phyloP scores from a whole-genome alignment of 2,329 filamentous ascomycete genomes.

The Pseudogymnoascus sp. region DNA sequence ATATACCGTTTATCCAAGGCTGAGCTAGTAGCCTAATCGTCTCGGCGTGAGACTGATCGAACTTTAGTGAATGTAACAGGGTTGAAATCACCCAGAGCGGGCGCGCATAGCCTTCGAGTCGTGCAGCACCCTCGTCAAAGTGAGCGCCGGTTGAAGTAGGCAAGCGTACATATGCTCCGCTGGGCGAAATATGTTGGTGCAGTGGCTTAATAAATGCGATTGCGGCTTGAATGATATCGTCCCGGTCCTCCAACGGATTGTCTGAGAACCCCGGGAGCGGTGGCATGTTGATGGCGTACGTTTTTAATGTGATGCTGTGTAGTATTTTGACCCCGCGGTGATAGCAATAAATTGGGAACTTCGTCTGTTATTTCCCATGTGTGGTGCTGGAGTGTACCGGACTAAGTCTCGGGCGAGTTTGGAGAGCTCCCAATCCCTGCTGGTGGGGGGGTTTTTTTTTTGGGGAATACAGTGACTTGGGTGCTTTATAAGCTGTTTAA shows the following conservation, averaged over 20 bases:
- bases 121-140: constrained; percentile 16
- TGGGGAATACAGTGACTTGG: too few relatives aligned
- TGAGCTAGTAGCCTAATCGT: neutral
- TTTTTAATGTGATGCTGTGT: neutral
- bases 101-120: constrained; percentile 15
- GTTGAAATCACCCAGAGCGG: constrained; percentile 14
- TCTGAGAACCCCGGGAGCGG: constrained; percentile 17
- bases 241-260: constrained; percentile 13
- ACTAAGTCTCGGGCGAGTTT: neutral
- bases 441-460: too few relatives aligned
- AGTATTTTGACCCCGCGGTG: neutral
- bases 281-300: constrained; percentile 15
- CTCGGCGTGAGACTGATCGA: neutral
- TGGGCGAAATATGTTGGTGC: constrained; percentile 10
- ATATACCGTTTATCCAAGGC: constrained; percentile 11
- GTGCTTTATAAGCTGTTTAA: neutral
- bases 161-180: constrained; percentile 9
- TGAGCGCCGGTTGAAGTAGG: constrained; percentile 11
- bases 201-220: constrained; percentile 10
- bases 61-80: neutral
- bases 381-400: neutral
- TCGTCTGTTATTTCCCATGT: neutral
- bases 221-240: constrained; percentile 9
- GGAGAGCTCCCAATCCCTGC: neutral
- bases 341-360: neutral